Conservation (phyloP, 345 rosid species). For the Eucalyptus camaldulensis region DNA sequence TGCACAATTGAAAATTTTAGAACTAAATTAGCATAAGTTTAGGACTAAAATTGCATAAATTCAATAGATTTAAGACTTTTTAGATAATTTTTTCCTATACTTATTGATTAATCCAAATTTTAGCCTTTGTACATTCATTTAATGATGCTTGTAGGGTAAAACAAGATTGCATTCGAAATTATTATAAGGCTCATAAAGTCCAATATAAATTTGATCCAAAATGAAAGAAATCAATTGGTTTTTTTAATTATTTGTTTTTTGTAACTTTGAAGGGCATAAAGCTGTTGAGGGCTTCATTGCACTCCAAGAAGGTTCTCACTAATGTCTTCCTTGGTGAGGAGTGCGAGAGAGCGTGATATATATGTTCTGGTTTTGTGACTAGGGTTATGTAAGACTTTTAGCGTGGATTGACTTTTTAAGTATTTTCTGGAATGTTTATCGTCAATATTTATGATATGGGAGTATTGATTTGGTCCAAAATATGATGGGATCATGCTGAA, state of each 20-base stretch:
- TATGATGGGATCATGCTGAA: background rate
- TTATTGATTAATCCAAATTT: too few species aligned
- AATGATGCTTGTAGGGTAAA: background rate
- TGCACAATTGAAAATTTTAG: too few species aligned
- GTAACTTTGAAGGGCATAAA: background rate
- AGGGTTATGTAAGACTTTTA: background rate
- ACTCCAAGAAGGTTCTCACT: conserved; percentile 10
- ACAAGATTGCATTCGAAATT: background rate
- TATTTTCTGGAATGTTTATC: background rate
- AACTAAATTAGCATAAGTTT: too few species aligned
- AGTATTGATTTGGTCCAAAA: background rate
- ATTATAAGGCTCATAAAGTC: background rate
- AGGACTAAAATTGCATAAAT: too few species aligned
- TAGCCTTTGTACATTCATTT: background rate
- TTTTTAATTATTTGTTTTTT: background rate
- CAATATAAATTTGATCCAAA: background rate
- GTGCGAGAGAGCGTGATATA: background rate
- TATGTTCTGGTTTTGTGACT: background rate
- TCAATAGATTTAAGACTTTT: too few species aligned
- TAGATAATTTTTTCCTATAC: too few species aligned
- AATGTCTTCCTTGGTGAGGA: background rate
- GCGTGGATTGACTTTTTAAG: background rate
- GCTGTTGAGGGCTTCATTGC: conserved; percentile 3
- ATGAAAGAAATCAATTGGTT: background rate
- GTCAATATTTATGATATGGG: background rate